Evolutionary conservation across 2,329 filamentous ascomycete genomes (phyloP), one percentile per base, ranked within the genome.

Genomic region (Pseudogymnoascus sp.): DNA sequence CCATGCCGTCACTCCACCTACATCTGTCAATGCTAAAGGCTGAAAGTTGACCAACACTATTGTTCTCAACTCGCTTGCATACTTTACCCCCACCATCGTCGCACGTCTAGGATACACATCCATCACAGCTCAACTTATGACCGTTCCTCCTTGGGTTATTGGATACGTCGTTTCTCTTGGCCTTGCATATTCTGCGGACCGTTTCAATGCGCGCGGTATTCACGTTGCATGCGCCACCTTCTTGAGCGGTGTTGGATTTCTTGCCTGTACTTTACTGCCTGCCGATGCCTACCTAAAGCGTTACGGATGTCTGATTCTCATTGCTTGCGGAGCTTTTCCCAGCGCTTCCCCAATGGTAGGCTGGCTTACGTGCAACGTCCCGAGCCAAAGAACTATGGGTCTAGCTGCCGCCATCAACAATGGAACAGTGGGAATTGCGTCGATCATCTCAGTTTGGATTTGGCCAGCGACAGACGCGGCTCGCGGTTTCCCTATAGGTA

Each of bases 271-370:
- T 3, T 64, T 73, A 1, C 66, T 75, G 1, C 72, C 72, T 1
- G 33, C 58, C 75, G 9, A 35, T 35, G 33, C 33, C 33, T 35
- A 35, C 33, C 33, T 35, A 12, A 35, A 35, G 33, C 33, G 33
- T n/a, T 90, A 90, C 70, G 87, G 84, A 37, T 88, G 86, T 65
- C 80, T 91, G 8, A 88, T 90, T 33, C 77, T 91, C 40, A 87
- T 86, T 0, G 80, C 85, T 1, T 81, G 83, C 1, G 88, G 88
- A 1, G 79, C 87, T 0, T 91, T 91, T 65, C 81, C 85, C 0
- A 87, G 84, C 66, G 88, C 90, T 52, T 87, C 88, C 0, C 86
- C 87, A 0, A 79, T 91, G 3, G 65, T 71, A 1, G 70, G 70
- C 12, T 72, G 67, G 61, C 66, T 71, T 6, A 69, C 70, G 7